Evolutionary conservation across 1,139 yeast species (phyloP).

Genomic region (Tardiomyces depauwii): DNA sequence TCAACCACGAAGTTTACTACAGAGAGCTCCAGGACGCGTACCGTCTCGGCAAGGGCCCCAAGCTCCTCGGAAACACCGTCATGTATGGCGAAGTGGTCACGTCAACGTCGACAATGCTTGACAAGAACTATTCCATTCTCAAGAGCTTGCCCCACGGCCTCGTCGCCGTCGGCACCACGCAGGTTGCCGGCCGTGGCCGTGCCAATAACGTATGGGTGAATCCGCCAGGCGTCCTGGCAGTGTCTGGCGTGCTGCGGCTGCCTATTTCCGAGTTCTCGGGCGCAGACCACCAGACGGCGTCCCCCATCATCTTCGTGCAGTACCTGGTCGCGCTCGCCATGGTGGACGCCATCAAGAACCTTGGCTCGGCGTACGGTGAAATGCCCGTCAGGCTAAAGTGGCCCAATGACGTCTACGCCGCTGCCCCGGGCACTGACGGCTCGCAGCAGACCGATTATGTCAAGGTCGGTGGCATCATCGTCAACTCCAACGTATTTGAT

Average conservation of each 20-base stretch:
- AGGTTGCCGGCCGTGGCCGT: conserved; percentile 86
- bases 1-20: conserved; percentile 52
- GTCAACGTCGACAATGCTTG: conserved; percentile 73
- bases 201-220: conserved; percentile 95
- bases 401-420: conserved; percentile 89
- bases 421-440: conserved; percentile 36
- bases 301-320: conserved; percentile 69
- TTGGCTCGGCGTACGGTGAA: conserved; percentile 57
- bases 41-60: conserved; percentile 18
- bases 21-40: conserved; percentile 28
- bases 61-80: conserved; percentile 44
- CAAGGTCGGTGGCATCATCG: conserved; percentile 77
- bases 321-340: conserved; percentile 77
- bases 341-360: conserved; percentile 60
- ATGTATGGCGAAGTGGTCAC: conserved; percentile 85
- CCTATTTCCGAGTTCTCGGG: conserved; percentile 27
- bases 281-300: conserved; percentile 17
- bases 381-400: conserved; percentile 81
- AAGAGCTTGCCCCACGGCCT: conserved; percentile 59
- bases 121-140: conserved; percentile 53
- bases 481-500: conserved; percentile 58
- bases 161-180: conserved; percentile 66
- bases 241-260: conserved; percentile 56
- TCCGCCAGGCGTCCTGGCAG: conserved; percentile 85
- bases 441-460: conserved; percentile 37